Evolutionary conservation across 345 rosid species (phyloP).

Genomic region (Isatis tinctoria): DNA sequence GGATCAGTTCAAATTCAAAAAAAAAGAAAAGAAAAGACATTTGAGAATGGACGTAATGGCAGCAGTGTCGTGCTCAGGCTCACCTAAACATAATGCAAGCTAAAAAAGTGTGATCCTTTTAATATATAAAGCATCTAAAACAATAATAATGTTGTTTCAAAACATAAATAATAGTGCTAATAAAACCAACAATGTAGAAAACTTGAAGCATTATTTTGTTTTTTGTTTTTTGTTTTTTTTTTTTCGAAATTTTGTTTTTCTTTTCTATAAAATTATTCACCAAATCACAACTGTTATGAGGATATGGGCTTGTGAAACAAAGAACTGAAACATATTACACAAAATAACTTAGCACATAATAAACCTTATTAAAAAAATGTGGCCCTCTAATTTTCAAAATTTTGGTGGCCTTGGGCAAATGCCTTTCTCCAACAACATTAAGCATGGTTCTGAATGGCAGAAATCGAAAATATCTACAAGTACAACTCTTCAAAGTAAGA

Average conservation of each 20-base stretch:
- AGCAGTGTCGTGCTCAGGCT: background rate
- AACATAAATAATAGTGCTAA: background rate
- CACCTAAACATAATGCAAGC: background rate
- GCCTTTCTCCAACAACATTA: background rate
- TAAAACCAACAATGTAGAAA: background rate
- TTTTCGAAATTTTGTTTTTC: background rate
- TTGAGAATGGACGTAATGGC: conserved; percentile 12
- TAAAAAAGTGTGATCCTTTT: background rate
- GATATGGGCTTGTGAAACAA: background rate
- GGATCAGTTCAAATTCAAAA: too few species aligned
- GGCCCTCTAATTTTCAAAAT: background rate
- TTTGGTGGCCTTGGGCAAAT: background rate
- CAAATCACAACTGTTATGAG: background rate
- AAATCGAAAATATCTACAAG: conserved; percentile 8
- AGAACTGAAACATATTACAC: background rate
- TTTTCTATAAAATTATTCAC: background rate
- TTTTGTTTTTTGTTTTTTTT: too few species aligned
- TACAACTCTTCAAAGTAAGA: conserved; percentile 20
- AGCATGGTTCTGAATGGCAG: background rate
- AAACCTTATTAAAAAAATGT: background rate
- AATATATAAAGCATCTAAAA: background rate
- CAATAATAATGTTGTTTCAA: background rate
- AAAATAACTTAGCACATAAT: background rate
- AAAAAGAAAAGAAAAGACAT: too few species aligned
- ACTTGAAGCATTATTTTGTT: background rate